Conservation (phyloP, 306 rosid species). For the Rosa chinensis region DNA sequence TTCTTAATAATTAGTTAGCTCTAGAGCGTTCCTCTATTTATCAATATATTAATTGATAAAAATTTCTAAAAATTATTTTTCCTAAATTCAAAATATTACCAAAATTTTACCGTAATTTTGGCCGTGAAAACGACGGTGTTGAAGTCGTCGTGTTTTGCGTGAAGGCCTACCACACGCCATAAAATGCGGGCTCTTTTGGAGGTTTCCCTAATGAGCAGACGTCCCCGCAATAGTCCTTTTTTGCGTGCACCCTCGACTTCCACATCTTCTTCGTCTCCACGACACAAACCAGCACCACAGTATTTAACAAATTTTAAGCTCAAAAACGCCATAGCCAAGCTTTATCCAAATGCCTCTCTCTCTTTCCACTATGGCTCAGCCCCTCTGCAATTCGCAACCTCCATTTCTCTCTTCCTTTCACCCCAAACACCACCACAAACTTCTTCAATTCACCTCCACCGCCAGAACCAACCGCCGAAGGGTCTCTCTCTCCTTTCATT, state of each 20-base stretch:
- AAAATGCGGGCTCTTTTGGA: not conserved
- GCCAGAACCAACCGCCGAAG: slow-evolving; percentile 9
- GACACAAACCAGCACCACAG: not conserved
- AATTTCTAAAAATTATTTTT: too few relatives aligned
- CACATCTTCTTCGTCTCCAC: slow-evolving; percentile 16
- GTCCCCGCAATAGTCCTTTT: not conserved
- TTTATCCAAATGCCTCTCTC: slow-evolving; percentile 8
- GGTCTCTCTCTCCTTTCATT: slow-evolving; percentile 17
- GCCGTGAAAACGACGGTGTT: slow-evolving; percentile 25
- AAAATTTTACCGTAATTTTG: too few relatives aligned
- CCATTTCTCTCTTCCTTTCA: slow-evolving; percentile 26
- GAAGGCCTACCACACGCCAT: slow-evolving; percentile 20
- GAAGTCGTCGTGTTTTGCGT: slow-evolving; percentile 10
- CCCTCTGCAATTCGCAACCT: slow-evolving; percentile 41
- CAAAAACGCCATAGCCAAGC: not conserved
- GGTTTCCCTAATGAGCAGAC: not conserved
- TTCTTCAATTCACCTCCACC: slow-evolving; percentile 23
- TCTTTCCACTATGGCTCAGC: slow-evolving; percentile 45
- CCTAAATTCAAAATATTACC: too few relatives aligned
- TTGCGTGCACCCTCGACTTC: slow-evolving; percentile 14
- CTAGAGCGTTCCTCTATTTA: too few relatives aligned
- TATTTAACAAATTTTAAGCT: not conserved
- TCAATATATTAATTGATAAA: too few relatives aligned
- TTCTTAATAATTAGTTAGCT: too few relatives aligned
- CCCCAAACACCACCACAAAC: slow-evolving; percentile 22